Evolutionary conservation across 768 basidiomycete genomes (phyloP), one percentile per base, ranked within the genome.

Genomic region (Infundibulicybe gibba): DNA sequence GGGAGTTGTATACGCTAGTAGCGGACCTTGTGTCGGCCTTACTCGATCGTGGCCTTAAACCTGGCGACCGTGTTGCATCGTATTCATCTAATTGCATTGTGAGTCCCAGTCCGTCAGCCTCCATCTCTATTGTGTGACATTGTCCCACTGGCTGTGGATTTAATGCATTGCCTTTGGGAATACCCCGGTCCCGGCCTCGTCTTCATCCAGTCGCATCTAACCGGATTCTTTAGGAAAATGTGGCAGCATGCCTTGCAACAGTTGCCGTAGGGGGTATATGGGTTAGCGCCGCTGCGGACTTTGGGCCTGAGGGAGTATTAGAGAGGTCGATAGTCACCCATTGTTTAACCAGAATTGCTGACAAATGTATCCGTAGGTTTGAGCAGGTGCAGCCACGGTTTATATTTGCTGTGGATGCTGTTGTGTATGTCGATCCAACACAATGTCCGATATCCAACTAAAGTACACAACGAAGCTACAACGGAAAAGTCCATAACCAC

Each of bases 41-140:
- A 31, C 67, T 78, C 32, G 61, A 59, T 34, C 64, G 74, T 47
- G 82, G 77, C 40, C 57, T 86, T 32, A 65, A 70, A 45, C 76
- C 77, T 48, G 87, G 87, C 19, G 85, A 90, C 59, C 77, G 87
- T 14, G 77, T 91, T 14, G 87, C 80, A 1, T 83, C 85, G 21
- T 91, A 90, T 61, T 80, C 85, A 11, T 85, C 85, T 11, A 90
- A 88, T 58, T 87, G 83, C 60, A 79, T 89, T 40, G 86, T 87
- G 58, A 61, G 83, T 70, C 43, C 51, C 8, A n/a, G n/a, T n/a
- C n/a, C n/a, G n/a, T n/a, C n/a, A n/a, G n/a, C n/a, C n/a, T n/a
- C n/a, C n/a, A n/a, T n/a, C n/a, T n/a, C n/a, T n/a, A n/a, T n/a
- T n/a, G n/a, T n/a, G n/a, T n/a, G n/a, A n/a, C n/a, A n/a, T 8